phyloP scores from a whole-genome alignment of 192 early-diverging fungal species.

The Backusella tuberculispora region DNA sequence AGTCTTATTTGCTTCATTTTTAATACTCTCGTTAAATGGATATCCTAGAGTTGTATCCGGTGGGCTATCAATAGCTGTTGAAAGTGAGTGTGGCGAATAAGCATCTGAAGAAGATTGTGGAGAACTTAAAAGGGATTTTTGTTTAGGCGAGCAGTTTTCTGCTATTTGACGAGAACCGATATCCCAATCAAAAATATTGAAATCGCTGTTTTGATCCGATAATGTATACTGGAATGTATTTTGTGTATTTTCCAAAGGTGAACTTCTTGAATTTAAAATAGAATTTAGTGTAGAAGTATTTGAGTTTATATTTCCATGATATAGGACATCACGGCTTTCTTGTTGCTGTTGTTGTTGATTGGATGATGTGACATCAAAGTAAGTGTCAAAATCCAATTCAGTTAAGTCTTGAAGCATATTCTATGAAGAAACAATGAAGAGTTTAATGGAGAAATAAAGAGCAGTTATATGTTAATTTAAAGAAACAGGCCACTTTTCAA shows the following conservation, averaged over 20 bases:
- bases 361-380: slow-evolving; percentile 21
- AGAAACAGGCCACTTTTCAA: slow-evolving; percentile 20
- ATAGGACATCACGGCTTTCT: slow-evolving; percentile 1
- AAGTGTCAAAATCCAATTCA: slow-evolving; percentile 24
- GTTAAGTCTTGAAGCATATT: slow-evolving; percentile 28
- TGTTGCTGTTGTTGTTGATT: slow-evolving; percentile 25
- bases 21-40: background rate
- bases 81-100: slow-evolving; percentile 2
- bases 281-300: background rate
- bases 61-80: slow-evolving; percentile 8
- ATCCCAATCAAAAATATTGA: slow-evolving; percentile 17
- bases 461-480: slow-evolving; percentile 9
- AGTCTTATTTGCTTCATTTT: slow-evolving; percentile 4
- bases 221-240: background rate
- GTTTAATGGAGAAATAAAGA: slow-evolving; percentile 4
- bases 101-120: slow-evolving; percentile 17
- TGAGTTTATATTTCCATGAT: background rate
- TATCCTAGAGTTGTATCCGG: background rate
- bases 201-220: background rate
- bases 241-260: background rate
- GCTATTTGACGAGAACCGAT: background rate
- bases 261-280: background rate
- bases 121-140: slow-evolving; percentile 5
- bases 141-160: background rate
- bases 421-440: slow-evolving; percentile 13